A percentile compares a stretch with the other conserved stretches of the same genome.
Evolutionary conservation across 441 rosid genomes (phyloP).

Genomic region (Croton setiger): DNA sequence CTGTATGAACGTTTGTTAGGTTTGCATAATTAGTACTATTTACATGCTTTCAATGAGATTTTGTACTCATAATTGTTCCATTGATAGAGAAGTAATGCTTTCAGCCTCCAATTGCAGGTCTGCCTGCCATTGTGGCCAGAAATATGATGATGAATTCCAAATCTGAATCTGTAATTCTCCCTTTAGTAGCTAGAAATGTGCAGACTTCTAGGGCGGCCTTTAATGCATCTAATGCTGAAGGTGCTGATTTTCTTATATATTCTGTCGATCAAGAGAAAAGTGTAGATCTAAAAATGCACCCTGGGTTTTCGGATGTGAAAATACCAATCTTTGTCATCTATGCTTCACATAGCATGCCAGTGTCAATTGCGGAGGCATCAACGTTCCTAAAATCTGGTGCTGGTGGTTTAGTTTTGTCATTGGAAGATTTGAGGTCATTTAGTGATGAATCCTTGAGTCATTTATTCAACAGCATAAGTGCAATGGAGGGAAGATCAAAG

Average conservation of each 20-base stretch:
- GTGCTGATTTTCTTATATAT: conserved; percentile 89
- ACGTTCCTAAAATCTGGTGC: conserved; percentile 49
- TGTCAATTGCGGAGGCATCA: conserved; percentile 31
- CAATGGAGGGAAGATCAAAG: conserved; percentile 24
- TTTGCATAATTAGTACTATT: background rate
- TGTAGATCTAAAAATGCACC: conserved; percentile 29
- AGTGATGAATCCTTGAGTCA: conserved; percentile 44
- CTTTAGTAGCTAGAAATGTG: conserved; percentile 80
- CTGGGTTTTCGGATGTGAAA: conserved; percentile 53
- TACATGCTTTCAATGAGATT: background rate
- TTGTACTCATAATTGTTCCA: background rate
- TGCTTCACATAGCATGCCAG: conserved; percentile 25
- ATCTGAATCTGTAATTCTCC: conserved; percentile 68
- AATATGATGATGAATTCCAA: conserved; percentile 72
- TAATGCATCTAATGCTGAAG: conserved; percentile 71
- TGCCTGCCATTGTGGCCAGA: conserved; percentile 88
- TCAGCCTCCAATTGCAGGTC: conserved; percentile 45
- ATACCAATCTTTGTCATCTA: conserved; percentile 52
- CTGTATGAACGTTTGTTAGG: background rate
- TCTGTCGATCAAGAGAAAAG: conserved; percentile 32
- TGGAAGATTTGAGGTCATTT: conserved; percentile 61
- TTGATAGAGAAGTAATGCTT: conserved; percentile 1
- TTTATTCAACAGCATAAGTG: conserved; percentile 34
- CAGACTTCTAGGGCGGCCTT: conserved; percentile 56
- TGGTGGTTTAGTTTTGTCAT: conserved; percentile 74